Evolutionary conservation across 148 eudicot species (phyloP).

Genomic region (Hydrangea macrophylla): DNA sequence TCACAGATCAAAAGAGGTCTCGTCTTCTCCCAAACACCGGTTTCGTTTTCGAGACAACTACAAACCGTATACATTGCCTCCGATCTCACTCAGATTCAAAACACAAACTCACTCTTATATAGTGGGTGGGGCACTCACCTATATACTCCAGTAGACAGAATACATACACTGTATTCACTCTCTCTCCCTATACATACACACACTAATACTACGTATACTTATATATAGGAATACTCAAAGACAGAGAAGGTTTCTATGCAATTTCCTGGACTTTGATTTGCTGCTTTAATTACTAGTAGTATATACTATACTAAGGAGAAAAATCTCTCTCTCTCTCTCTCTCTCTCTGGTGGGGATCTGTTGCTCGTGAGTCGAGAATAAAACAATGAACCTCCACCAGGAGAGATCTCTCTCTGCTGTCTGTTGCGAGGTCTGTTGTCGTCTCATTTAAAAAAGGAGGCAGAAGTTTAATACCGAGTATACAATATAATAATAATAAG

Average conservation of each 20-base stretch:
- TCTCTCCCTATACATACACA: background rate
- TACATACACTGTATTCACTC: background rate
- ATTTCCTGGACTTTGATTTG: conserved; percentile 1
- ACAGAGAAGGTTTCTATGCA: background rate
- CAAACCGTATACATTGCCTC: background rate
- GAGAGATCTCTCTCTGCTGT: conserved; percentile 28
- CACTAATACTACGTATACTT: no score
- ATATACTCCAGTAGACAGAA: no score
- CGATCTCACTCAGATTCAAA: background rate
- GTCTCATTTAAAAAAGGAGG: no score
- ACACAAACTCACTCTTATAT: no score
- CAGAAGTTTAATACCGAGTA: no score
- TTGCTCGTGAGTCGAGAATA: background rate
- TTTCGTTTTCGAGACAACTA: no score
- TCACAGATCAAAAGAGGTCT: background rate
- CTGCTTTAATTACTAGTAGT: background rate
- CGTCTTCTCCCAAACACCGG: background rate
- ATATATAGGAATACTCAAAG: no score
- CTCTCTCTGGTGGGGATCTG: background rate
- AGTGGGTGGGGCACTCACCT: no score
- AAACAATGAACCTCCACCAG: conserved; percentile 6
- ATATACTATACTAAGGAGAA: no score
- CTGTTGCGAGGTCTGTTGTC: no score
- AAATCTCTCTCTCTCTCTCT: background rate
- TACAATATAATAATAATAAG: no score